A percentile compares a stretch with the other conserved stretches of the same genome.
Evolutionary conservation across 495 filamentous ascomycete species (phyloP).

Genomic region (Cercophora samala): DNA sequence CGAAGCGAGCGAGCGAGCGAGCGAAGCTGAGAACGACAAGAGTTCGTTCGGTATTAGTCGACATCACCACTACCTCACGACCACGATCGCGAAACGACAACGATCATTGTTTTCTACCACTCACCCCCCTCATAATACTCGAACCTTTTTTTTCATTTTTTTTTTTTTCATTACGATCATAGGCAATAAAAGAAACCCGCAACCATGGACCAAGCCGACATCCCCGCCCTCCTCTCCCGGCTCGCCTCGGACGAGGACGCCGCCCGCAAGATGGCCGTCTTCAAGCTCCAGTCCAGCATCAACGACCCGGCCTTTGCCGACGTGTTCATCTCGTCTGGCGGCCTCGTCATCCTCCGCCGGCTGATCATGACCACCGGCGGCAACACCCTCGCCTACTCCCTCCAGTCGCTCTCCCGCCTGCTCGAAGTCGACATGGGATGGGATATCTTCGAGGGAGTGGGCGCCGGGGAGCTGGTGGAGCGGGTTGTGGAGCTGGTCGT

Average conservation of each 20-base stretch:
- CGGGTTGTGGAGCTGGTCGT: constrained; percentile 92
- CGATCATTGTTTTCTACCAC: background rate
- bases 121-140: too few relatives aligned
- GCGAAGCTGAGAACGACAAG: background rate
- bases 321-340: constrained; percentile 87
- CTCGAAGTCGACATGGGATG: constrained; percentile 97
- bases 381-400: constrained; percentile 91
- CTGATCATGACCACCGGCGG: constrained; percentile 79
- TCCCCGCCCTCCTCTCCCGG: constrained; percentile 54
- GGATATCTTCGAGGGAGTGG: constrained; percentile 64
- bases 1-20: background rate
- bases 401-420: constrained; percentile 80
- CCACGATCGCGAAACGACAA: background rate
- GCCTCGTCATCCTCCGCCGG: constrained; percentile 73
- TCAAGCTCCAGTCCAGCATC: constrained; percentile 91
- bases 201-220: constrained; percentile 53
- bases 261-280: constrained; percentile 96
- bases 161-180: background rate
- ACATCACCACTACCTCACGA: background rate
- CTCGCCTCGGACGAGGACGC: constrained; percentile 68
- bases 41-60: background rate
- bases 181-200: background rate
- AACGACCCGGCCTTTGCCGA: constrained; percentile 96
- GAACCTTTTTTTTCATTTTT: too few relatives aligned
- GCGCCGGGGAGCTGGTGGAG: constrained; percentile 52